Percentiles rank a stretch among this genome's conserved stretches.
Evolutionary conservation across 2,329 filamentous ascomycete species (phyloP).

Genomic region (Ophiostoma sp.): DNA sequence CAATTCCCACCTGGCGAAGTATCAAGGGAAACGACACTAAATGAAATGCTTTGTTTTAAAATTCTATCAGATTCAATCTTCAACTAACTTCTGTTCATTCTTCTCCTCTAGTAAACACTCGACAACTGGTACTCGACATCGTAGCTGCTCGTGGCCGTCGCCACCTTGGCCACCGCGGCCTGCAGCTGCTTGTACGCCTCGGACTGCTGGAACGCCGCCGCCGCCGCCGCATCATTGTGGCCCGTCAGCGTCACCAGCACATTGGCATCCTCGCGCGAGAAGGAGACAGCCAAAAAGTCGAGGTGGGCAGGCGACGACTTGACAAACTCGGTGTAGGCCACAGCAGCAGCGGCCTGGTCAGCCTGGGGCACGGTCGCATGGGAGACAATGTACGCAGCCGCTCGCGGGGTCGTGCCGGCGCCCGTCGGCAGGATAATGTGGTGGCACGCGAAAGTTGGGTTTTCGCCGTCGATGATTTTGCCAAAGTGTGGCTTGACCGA

Average conservation of each 20-base stretch:
- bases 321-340: background rate
- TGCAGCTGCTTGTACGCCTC: background rate
- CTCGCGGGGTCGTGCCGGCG: background rate
- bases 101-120: background rate
- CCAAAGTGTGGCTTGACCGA: constrained; percentile 6
- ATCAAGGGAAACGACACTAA: background rate
- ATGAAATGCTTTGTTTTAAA: background rate
- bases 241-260: background rate
- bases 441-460: constrained; percentile 5
- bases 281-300: background rate
- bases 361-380: background rate
- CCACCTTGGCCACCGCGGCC: background rate
- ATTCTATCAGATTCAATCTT: background rate
- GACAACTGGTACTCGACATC: constrained; percentile 2
- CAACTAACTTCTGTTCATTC: background rate
- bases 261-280: background rate
- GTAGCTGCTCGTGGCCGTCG: constrained; percentile 7
- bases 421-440: constrained; percentile 1
- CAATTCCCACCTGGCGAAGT: background rate
- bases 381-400: background rate
- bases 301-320: background rate
- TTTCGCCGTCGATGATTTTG: background rate
- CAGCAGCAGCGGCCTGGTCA: background rate
- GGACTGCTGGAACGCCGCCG: background rate
- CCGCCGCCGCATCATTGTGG: constrained; percentile 5